Base-by-base conservation (phyloP, 768 basidiomycete genomes). In the Lyophyllum semitale region DNA sequence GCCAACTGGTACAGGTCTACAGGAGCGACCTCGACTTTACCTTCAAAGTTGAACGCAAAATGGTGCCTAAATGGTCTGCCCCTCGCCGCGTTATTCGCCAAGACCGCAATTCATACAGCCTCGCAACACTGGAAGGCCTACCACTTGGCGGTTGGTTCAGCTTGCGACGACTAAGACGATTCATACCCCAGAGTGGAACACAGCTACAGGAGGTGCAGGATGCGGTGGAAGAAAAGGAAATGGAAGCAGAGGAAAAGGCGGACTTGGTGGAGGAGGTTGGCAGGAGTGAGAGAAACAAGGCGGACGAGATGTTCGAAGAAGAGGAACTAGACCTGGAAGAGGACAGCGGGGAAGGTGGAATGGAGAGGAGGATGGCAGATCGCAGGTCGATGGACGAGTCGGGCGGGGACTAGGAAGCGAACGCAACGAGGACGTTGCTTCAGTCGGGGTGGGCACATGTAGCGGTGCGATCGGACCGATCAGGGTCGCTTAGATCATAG, bases 61-160 rank as follows among this genome's bases (percentile, higher is more conserved):
- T 71, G 1, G 35, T 59, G 4, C 67, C 69, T 5, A 62, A 61
- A 18, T 71, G 69, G 71, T 71, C 67, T 0, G 48, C 59, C 8
- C 70, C 67, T 8, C 37, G 38, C 2, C 38, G 51, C 3, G 57
- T 68, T 11, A 18, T 30, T 15, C 51, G 51, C 4, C 29, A 51
- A 6, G 41, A 55, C 25, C 41, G 57, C n/a, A 68, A 66, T 40
- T 67, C 63, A 1, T 67, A 63, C 60, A 57, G 51, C 18, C 53
- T 68, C 7, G 61, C 58, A 29, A 61, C 55, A 11, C 25, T 62
- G 17, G 51, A 58, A 4, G 63, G 64, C 9, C 42, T 51, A 20
- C 56, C 58, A 45, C 59, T 53, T 23, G 35, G 47, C 23, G 57
- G 56, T 17, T 35, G 42, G 5, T 62, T 53, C 51, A 62, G 55